phyloP scores from a whole-genome alignment of 2,329 filamentous ascomycete species.

The Orbilia brochopaga region DNA sequence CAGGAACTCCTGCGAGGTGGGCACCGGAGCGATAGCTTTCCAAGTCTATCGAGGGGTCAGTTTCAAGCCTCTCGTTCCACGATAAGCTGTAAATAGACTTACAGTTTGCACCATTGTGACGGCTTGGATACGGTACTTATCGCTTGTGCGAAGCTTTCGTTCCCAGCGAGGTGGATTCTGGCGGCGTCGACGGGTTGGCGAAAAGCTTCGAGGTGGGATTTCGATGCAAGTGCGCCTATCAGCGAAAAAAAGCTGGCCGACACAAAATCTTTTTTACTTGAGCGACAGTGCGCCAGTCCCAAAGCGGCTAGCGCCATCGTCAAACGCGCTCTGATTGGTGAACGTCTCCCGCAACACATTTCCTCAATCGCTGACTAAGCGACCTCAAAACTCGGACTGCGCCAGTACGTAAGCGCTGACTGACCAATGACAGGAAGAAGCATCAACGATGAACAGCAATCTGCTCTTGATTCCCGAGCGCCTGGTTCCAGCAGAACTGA shows the following conservation, averaged over 20 bases:
- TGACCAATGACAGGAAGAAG: not conserved
- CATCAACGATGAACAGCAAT: not conserved
- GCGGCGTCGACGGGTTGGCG: not conserved
- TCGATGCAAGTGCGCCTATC: constrained; percentile 25
- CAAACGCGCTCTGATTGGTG: constrained; percentile 32
- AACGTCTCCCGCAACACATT: constrained; percentile 34
- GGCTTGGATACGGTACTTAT: constrained; percentile 10
- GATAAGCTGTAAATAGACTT: constrained; percentile 8
- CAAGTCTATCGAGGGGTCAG: constrained; percentile 60
- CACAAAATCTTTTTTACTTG: constrained; percentile 34
- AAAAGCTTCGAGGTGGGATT: constrained; percentile 24
- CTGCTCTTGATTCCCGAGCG: not conserved
- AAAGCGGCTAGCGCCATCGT: constrained; percentile 14
- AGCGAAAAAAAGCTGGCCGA: constrained; percentile 28
- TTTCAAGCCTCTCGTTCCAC: constrained; percentile 6
- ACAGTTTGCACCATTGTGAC: constrained; percentile 49
- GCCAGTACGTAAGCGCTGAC: not conserved
- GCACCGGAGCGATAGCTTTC: constrained; percentile 84
- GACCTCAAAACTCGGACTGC: not conserved
- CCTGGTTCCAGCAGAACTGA: too few species aligned
- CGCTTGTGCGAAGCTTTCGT: not conserved
- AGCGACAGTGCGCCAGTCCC: constrained; percentile 36
- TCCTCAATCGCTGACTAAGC: not conserved
- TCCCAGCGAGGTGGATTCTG: constrained; percentile 6
- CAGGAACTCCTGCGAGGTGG: constrained; percentile 91